phyloP scores from a whole-genome alignment of 139 green algal species.

The Chlorella sorokiniana region DNA sequence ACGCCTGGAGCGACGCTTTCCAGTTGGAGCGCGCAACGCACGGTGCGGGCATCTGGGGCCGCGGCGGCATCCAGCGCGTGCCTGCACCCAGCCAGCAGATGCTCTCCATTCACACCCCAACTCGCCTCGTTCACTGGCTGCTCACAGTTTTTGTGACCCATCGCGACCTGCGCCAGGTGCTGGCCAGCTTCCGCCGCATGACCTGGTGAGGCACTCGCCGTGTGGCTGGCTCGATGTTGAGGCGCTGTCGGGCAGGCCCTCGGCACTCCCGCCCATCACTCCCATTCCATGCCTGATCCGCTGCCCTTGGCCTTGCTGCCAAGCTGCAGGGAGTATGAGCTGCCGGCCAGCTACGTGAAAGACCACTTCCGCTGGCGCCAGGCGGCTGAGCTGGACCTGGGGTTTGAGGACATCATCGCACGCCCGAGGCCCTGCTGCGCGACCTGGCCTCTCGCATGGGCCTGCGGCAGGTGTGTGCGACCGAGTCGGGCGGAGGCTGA shows the following conservation, averaged over 20 bases:
- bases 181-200: conserved; percentile 42
- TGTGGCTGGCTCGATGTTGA: not conserved
- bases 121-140: not conserved
- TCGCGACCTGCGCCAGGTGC: conserved; percentile 40
- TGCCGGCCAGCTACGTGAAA: conserved; percentile 12
- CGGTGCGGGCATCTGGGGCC: not conserved
- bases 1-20: conserved; percentile 43
- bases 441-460: conserved; percentile 21
- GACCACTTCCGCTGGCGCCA: conserved; percentile 43
- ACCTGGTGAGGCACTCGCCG: conserved; percentile 21
- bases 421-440: conserved; percentile 9
- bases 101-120: not conserved
- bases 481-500: not conserved
- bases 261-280: too few relatives aligned
- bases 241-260: not conserved
- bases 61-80: not conserved
- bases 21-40: conserved; percentile 2
- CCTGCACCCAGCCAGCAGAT: not conserved
- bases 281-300: not conserved
- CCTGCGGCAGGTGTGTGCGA: conserved; percentile 8
- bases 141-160: conserved; percentile 42
- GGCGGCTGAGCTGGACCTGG: conserved; percentile 31
- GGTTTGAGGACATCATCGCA: conserved; percentile 43
- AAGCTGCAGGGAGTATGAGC: conserved; percentile 5
- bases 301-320: not conserved